Conservation (phyloP, 169 alveolate species). For the Cryptosporidium baileyi region DNA sequence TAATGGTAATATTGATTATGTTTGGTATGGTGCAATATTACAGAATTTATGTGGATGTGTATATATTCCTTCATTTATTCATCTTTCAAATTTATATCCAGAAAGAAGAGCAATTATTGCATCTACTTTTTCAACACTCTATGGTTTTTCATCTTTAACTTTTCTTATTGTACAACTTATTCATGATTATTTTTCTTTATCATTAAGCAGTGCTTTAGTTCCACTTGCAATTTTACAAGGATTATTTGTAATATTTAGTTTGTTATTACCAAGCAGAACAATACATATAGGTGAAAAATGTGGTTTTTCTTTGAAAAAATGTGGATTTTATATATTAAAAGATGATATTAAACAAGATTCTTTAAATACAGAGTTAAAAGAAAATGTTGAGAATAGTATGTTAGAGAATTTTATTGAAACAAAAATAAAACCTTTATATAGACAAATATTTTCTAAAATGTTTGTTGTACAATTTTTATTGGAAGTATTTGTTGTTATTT, state of each 20-base stretch:
- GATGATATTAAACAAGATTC: background rate
- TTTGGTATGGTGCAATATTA: constrained; percentile 34
- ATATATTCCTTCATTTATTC: constrained; percentile 65
- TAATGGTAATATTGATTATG: constrained; percentile 10
- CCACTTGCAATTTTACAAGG: constrained; percentile 44
- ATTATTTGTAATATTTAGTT: constrained; percentile 11
- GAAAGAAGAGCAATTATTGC: constrained; percentile 25
- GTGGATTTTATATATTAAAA: constrained; percentile 18
- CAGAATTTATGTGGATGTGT: constrained; percentile 63
- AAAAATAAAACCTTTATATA: constrained; percentile 1
- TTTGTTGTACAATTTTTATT: constrained; percentile 43
- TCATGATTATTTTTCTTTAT: background rate
- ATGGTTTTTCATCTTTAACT: constrained; percentile 64
- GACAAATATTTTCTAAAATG: constrained; percentile 16
- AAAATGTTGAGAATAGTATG: background rate
- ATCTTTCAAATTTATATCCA: constrained; percentile 50
- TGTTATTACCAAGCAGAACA: constrained; percentile 13
- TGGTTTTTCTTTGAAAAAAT: constrained; percentile 13
- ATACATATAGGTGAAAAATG: constrained; percentile 39
- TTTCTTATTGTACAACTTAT: constrained; percentile 23
- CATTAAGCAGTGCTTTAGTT: background rate
- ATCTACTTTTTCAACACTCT: constrained; percentile 51
- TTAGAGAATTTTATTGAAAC: background rate
- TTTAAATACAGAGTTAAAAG: background rate
- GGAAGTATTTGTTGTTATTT: constrained; percentile 26